Percentiles rank a stretch among this genome's conserved stretches.
Evolutionary conservation across 1,284 basidiomycete species (phyloP).

Genomic region (Puccinia coronata): DNA sequence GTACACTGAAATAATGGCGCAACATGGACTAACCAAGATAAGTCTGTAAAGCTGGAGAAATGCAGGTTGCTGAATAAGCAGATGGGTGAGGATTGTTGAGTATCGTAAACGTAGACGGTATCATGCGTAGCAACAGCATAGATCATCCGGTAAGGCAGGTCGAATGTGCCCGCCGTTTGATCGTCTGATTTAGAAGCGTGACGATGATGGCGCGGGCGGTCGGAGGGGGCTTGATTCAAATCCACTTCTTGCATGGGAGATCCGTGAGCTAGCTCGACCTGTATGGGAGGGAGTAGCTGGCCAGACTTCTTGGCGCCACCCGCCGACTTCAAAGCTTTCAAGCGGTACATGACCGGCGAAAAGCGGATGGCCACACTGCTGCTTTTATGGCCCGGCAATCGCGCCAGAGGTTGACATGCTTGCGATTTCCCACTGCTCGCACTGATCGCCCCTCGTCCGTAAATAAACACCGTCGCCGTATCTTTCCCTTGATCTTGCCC

Average conservation of each 20-base stretch:
- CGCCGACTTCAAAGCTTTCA: constrained; percentile 58
- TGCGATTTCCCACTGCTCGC: constrained; percentile 15
- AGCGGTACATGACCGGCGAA: constrained; percentile 87
- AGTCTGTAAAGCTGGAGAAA: constrained; percentile 96
- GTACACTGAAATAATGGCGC: constrained; percentile 36
- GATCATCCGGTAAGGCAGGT: constrained; percentile 87
- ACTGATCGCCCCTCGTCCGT: constrained; percentile 88
- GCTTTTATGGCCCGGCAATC: constrained; percentile 93
- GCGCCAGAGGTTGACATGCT: constrained; percentile 78
- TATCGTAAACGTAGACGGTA: constrained; percentile 91
- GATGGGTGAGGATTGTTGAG: constrained; percentile 89
- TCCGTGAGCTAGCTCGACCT: constrained; percentile 70
- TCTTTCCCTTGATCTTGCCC: constrained; percentile 55
- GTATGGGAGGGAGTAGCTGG: constrained; percentile 62
- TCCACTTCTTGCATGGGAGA: constrained; percentile 67
- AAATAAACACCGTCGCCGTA: constrained; percentile 81
- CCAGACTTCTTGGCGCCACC: constrained; percentile 57
- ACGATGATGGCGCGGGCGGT: constrained; percentile 52
- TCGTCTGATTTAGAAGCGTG: constrained; percentile 29
- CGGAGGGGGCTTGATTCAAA: constrained; percentile 52
- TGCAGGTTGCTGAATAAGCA: constrained; percentile 92
- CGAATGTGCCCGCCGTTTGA: constrained; percentile 69
- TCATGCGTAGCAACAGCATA: constrained; percentile 98
- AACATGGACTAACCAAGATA: constrained; percentile 74
- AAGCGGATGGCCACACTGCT: constrained; percentile 90